Evolutionary conservation across 306 rosid species (phyloP).

Genomic region (Cucurbita maxima): DNA sequence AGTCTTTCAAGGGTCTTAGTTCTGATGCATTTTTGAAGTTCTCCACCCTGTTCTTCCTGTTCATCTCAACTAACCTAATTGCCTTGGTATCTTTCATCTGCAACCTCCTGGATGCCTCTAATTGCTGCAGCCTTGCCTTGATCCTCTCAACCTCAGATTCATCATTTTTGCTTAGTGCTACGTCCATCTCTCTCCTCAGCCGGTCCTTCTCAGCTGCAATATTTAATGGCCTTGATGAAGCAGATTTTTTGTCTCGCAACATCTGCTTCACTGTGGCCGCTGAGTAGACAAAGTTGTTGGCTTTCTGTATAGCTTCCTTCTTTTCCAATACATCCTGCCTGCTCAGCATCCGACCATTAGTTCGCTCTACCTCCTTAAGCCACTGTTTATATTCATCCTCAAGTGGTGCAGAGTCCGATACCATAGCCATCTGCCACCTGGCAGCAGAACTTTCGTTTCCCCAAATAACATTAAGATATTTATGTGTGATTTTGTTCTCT

Average conservation of each 20-base stretch:
- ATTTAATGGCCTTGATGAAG: conserved; percentile 66
- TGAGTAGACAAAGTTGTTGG: conserved; percentile 60
- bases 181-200: conserved; percentile 55
- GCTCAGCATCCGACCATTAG: conserved; percentile 59
- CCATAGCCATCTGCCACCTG: conserved; percentile 99
- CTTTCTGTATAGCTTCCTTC: conserved; percentile 54
- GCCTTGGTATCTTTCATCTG: conserved; percentile 61
- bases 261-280: conserved; percentile 88
- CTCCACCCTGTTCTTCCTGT: conserved; percentile 81
- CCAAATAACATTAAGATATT: conserved; percentile 80
- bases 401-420: conserved; percentile 56
- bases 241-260: conserved; percentile 76
- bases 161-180: conserved; percentile 48
- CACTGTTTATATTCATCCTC: conserved; percentile 87
- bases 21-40: conserved; percentile 91
- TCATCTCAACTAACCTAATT: conserved; percentile 85
- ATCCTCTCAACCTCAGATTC: conserved; percentile 50
- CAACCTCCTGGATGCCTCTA: conserved; percentile 49
- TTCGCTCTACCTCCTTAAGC: conserved; percentile 78
- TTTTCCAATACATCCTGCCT: conserved; percentile 48
- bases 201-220: conserved; percentile 92
- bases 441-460: conserved; percentile 85
- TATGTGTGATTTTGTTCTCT: conserved; percentile 63
- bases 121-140: conserved; percentile 47
- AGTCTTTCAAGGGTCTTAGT: conserved; percentile 27